Conservation (phyloP, 306 rosid genomes). For the Pyrus betulifolia region DNA sequence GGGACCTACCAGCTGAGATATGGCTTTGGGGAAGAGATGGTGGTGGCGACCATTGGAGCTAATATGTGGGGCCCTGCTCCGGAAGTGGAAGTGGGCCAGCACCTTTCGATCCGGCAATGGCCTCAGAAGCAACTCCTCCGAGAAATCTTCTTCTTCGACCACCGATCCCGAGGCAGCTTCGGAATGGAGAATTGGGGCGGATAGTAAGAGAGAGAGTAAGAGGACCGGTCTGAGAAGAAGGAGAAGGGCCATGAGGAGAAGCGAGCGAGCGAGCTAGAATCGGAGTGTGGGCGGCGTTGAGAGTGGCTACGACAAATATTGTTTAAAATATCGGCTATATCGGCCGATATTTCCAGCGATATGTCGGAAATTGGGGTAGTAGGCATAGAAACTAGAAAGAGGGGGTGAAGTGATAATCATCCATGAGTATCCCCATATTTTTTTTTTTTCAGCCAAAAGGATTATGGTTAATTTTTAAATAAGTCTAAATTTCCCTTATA, state of each 20-base stretch:
- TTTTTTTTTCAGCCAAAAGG: no score
- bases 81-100: constrained; percentile 80
- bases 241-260: constrained; percentile 29
- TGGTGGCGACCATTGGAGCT: constrained; percentile 61
- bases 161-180: constrained; percentile 21
- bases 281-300: neutral
- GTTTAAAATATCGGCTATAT: neutral
- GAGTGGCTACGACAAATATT: neutral
- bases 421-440: neutral
- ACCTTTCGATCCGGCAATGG: constrained; percentile 88
- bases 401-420: neutral
- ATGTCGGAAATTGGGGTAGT: neutral
- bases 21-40: constrained; percentile 88
- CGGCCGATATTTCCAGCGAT: neutral
- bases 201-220: constrained; percentile 19
- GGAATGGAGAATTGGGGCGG: constrained; percentile 11
- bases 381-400: neutral
- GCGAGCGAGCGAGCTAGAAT: neutral
- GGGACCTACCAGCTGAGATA: constrained; percentile 68
- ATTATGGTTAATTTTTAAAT: no score
- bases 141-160: constrained; percentile 51
- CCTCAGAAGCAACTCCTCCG: constrained; percentile 75
- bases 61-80: constrained; percentile 45
- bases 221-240: neutral
- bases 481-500: no score